These are phyloP conservation scores for Ramaria sp. DNA, from an alignment of 768 basidiomycete genomes.

Conservation along the genomic window DNA sequence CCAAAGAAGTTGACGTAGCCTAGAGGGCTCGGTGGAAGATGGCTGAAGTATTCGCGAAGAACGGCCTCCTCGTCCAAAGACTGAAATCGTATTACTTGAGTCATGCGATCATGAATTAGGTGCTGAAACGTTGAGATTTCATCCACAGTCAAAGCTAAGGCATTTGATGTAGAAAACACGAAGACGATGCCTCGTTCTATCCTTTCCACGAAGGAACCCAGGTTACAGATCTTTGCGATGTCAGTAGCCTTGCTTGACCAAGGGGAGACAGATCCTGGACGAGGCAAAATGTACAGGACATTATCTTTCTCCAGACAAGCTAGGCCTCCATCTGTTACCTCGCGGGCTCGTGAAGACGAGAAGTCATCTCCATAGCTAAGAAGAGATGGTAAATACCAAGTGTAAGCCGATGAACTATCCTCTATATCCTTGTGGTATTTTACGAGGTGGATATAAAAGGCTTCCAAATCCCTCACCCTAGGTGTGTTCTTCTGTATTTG, in stretches of 20 bases:
- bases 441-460: slow-evolving; percentile 80
- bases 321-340: slow-evolving; percentile 9
- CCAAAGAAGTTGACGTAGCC: slow-evolving; percentile 53
- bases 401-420: slow-evolving; percentile 36
- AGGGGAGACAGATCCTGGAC: slow-evolving; percentile 88
- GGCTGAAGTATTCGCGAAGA: slow-evolving; percentile 34
- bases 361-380: slow-evolving; percentile 79
- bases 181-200: slow-evolving; percentile 79
- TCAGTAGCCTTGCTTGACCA: slow-evolving; percentile 99
- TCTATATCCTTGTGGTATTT: slow-evolving; percentile 42
- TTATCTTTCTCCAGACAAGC: slow-evolving; percentile 26
- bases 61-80: slow-evolving; percentile 47
- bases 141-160: slow-evolving; percentile 28
- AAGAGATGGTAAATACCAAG: slow-evolving; percentile 50
- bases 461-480: slow-evolving; percentile 59
- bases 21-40: slow-evolving; percentile 55
- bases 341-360: slow-evolving; percentile 33
- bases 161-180: slow-evolving; percentile 39
- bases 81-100: slow-evolving; percentile 56
- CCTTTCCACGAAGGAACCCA: slow-evolving; percentile 59
- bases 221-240: slow-evolving; percentile 79
- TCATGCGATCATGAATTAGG: slow-evolving; percentile 94
- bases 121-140: slow-evolving; percentile 48
- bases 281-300: slow-evolving; percentile 65
- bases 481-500: slow-evolving; percentile 43